Base-by-base conservation (phyloP, 2,329 filamentous ascomycete genomes). In the Sarocladium oryzae region DNA sequence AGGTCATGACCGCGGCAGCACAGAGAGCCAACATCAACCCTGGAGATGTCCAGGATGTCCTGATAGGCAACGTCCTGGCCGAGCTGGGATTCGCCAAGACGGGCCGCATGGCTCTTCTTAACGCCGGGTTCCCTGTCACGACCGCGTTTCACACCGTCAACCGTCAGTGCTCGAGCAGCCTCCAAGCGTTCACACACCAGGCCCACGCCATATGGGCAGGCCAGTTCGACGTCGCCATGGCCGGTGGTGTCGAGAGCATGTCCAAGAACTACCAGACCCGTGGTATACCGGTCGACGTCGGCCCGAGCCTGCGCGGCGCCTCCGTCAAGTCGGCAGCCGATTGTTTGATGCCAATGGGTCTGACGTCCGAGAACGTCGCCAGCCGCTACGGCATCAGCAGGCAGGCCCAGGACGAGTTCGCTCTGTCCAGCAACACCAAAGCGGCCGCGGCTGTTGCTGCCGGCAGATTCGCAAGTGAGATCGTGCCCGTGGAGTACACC, bases 221-320 rank as follows among this genome's bases (percentile, higher is more conserved):
- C 1, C 78, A 81, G 58, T 86, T 92, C 49, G 79, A 84, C 55
- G 75, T 78, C 0, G 91, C 89, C 54, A 82, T 96, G 55, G 91
- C 84, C 8, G 91, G 88, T 2, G 91, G 91, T 24, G 96, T 95
- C 88, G 91, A 96, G 78, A 92, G 86, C 71, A 96, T 96, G 91
- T 95, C 89, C 56, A 73, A 85, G 57, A 96, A 96, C 71, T 96
- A 96, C 68, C 89, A 85, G 49, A 82, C 75, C 20, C 75, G 83
- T 52, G 91, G 90, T n/a, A 92, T 96, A 37, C 91, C 91, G 0
- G 84, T 83, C 1, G 81, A 89, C 56, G 69, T 89, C 10, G 96
- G 89, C 88, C 83, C 85, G 0, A 83, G 78, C 49, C 71, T 96
- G 54, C 79, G 73, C 59, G 77, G 85, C 1, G 83, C 78, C 2